A percentile compares a stretch with the other conserved stretches of the same genome.
Conservation (phyloP, 441 rosid genomes). For the Codiaeum variegatum region DNA sequence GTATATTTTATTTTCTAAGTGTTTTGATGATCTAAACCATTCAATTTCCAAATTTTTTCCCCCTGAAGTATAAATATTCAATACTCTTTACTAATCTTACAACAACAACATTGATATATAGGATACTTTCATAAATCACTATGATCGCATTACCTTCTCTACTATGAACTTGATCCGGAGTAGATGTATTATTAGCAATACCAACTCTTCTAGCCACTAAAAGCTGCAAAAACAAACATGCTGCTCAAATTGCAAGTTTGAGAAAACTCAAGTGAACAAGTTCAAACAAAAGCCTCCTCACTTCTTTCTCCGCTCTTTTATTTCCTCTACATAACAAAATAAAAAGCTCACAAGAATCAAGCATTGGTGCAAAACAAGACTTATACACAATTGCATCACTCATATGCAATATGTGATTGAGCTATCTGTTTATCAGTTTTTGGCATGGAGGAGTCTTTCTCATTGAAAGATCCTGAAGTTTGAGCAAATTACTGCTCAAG, state of each 20-base stretch:
- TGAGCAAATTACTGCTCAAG: conserved; percentile 29
- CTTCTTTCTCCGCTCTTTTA: no score
- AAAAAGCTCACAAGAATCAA: no score
- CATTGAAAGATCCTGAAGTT: conserved; percentile 25
- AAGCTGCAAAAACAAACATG: conserved; percentile 39
- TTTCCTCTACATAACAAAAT: no score
- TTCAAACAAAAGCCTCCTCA: background rate
- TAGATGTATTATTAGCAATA: conserved; percentile 34
- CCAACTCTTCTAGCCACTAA: conserved; percentile 41
- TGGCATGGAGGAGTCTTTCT: conserved; percentile 26
- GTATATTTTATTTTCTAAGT: no score
- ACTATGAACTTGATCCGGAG: conserved; percentile 39
- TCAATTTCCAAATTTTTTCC: no score
- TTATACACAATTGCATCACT: no score
- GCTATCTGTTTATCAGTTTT: conserved; percentile 33
- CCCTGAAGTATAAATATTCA: no score
- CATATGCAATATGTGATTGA: no score
- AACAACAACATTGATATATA: background rate
- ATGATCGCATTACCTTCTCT: conserved; percentile 39
- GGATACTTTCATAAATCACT: background rate
- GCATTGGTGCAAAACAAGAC: no score
- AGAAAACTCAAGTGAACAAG: background rate
- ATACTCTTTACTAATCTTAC: no score
- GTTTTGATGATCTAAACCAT: no score
- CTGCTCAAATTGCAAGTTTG: conserved; percentile 1